Base-by-base conservation (phyloP, 176 grass and related monocot genomes). In the Poa annua region DNA sequence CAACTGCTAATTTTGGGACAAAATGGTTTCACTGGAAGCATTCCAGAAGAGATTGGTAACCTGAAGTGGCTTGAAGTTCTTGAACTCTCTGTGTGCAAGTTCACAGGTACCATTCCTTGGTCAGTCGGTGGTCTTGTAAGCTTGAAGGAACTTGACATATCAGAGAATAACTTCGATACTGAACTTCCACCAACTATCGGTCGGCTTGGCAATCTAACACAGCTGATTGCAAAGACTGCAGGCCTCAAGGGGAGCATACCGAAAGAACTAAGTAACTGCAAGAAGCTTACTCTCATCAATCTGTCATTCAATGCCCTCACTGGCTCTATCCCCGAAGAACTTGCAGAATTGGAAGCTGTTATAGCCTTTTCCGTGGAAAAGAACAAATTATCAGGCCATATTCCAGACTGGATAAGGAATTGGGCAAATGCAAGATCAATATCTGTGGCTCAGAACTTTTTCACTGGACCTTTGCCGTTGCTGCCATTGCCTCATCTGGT, bases 81-180 rank as follows among this genome's bases (percentile, higher is more conserved):
- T 41, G 66, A 82, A 73, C 67, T 93, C 53, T 84, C 85, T 51
- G 89, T 57, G 74, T 95, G 85, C 85, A 93, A 93, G 77, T 84
- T 95, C 71, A 90, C 85, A 51, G 96, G 93, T 22, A 24, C 59
- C 34, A 86, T 98, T 68, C 96, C 96, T 36, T 50, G 38, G 67
- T 82, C 92, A 84, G 78, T 98, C 54, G 75, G 87, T 20, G 80
- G 81, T 78, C 91, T 98, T 10, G 85, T 77, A 65, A 94, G 87
- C 66, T 82, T 98, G 85, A 93, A 81, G 26, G 74, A 90, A 83
- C 74, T 98, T 32, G 96, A 98, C 64, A 90, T 98, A 85, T 98
- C 96, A 45, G 96, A 90, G 47, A 98, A 98, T 77, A 80, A 83
- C 45, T 98, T 98, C 39, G 61, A 85, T 26, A 76, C 93, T 51